Conservation (phyloP, 192 early-diverging fungal species). For the Podila horticola region DNA sequence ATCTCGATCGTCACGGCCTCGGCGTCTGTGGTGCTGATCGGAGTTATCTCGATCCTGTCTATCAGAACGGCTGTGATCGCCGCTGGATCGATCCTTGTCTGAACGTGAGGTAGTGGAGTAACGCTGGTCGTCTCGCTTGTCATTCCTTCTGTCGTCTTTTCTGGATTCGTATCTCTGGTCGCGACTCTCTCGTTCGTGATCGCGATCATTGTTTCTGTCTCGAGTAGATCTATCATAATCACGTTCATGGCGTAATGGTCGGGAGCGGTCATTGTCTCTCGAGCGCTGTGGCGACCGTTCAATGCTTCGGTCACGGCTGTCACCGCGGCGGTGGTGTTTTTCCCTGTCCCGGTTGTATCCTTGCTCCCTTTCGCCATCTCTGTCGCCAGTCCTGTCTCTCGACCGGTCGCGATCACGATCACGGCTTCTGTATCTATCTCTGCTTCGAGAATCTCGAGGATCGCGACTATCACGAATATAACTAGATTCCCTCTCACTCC, state of each 20-base stretch:
- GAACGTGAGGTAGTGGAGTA: conserved; percentile 5
- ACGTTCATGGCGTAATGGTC: conserved; percentile 19
- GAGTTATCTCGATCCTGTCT: background rate
- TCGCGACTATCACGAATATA: background rate
- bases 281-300: background rate
- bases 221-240: conserved; percentile 7
- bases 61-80: background rate
- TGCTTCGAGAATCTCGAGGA: background rate
- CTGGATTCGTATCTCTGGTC: conserved; percentile 10
- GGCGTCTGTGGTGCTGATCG: conserved; percentile 2
- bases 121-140: conserved; percentile 8
- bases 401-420: conserved; percentile 10
- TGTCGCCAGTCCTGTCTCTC: background rate
- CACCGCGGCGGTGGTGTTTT: background rate
- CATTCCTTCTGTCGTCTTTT: conserved; percentile 12
- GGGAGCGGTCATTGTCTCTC: background rate
- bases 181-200: conserved; percentile 6
- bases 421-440: conserved; percentile 7
- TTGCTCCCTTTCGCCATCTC: background rate
- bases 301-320: background rate
- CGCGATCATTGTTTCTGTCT: conserved; percentile 8
- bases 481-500: conserved; percentile 13
- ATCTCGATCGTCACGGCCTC: conserved; percentile 8
- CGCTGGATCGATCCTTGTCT: conserved; percentile 6
- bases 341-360: background rate